These are phyloP conservation scores for Dryadomyces quercus-mongolicae DNA, from an alignment of 2,329 filamentous ascomycete genomes.

Conservation along the genomic window DNA sequence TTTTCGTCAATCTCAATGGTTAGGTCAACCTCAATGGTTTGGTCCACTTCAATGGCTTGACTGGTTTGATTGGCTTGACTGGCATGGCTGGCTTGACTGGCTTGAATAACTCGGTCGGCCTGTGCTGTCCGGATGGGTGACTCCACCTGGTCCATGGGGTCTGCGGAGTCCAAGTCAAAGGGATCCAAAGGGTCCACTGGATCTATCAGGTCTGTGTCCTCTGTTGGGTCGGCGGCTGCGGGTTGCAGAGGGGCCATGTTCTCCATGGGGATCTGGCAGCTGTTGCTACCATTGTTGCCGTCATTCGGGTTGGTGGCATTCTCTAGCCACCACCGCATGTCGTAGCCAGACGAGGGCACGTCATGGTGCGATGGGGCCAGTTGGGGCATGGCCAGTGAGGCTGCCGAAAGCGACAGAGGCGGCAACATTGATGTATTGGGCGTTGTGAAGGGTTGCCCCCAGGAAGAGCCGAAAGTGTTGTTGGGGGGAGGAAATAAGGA, in stretches of 20 bases:
- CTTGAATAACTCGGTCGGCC: neutral
- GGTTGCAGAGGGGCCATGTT: too few relatives aligned
- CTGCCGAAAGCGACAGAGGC: conserved; percentile 3
- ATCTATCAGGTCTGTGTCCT: too few relatives aligned
- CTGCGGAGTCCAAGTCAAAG: too few relatives aligned
- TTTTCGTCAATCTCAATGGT: too few relatives aligned
- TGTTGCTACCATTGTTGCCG: neutral
- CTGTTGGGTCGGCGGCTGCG: too few relatives aligned
- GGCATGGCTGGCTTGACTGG: neutral
- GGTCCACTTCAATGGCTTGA: too few relatives aligned
- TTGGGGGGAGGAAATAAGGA: too few relatives aligned
- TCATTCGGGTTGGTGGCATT: neutral
- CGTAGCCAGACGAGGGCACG: conserved; percentile 8
- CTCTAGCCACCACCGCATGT: conserved; percentile 8
- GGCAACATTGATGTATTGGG: neutral
- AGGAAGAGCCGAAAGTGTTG: too few relatives aligned
- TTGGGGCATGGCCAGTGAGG: conserved; percentile 4
- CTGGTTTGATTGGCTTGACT: neutral
- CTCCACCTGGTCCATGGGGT: too few relatives aligned
- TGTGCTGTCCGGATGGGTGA: neutral
- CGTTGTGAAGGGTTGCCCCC: neutral
- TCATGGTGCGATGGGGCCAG: conserved; percentile 3
- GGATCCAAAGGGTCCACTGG: too few relatives aligned
- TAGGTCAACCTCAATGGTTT: neutral
- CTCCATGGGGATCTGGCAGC: neutral